Evolutionary conservation across 345 rosid species (phyloP), one percentile per base, ranked within the genome.

Genomic region (Rubroshorea leprosula): DNA sequence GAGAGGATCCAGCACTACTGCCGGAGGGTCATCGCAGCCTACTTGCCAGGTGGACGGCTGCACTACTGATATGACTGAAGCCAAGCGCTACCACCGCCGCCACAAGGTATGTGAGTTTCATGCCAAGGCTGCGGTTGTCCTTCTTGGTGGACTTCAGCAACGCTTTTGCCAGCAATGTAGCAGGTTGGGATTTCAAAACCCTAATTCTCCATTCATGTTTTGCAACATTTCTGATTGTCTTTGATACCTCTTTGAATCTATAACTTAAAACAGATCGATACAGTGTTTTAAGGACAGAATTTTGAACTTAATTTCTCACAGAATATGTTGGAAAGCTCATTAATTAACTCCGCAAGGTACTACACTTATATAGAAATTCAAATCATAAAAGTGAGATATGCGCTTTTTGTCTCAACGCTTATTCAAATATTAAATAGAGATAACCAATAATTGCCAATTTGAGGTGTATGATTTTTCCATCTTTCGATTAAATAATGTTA

Each of bases 111-210:
- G 99, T 24, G 91, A 93, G 68, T 35, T 48, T 68, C 99, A 93
- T 38, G 87, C 99, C 70, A 93, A 83, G 72, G 84, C 89, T 58
- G 23, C 89, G 4, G 51, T 50, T 18, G 97, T 78, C 38, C 67
- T 49, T 51, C 76, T 93, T 55, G 74, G 67, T 22, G 97, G 89
- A 43, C 64, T 68, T 54, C 84, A 72, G 7, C 86, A 85, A 68
- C 93, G 99, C 58, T 93, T 93, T 64, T 93, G 99, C 77, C 99
- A 93, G 72, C 99, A 89, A 87, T 93, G 99, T 70, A 93, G 99
- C 97, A 89, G 91, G 99, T 60, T 49, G 31, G 17, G n/a, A 9
- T 43, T 7, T 51, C 49, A 21, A 66, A 76, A 69, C 84, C 84
- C 80, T 72, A 67, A 67, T 67, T 72, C 17, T 51, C 11, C 21